Evolutionary conservation across 257 asterid species (phyloP).

Genomic region (Nicotiana sylvestris): DNA sequence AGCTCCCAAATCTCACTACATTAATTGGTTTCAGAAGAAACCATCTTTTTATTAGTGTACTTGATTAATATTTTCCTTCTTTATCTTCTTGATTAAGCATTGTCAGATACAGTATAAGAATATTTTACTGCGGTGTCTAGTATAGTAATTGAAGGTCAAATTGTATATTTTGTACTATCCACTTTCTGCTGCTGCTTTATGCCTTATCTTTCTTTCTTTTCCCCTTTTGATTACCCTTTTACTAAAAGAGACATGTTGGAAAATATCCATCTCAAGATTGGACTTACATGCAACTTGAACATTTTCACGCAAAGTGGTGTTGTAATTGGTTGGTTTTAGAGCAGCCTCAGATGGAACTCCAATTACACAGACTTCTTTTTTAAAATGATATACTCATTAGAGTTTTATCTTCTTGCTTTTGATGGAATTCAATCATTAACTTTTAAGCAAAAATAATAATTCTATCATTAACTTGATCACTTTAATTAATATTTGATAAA

Average conservation of each 20-base stretch:
- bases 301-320: not conserved
- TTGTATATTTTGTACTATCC: not conserved
- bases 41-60: not conserved
- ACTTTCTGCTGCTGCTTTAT: not conserved
- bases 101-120: not conserved
- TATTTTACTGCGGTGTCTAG: not conserved
- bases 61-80: not conserved
- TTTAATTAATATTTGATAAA: not conserved
- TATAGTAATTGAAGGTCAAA: not conserved
- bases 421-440: not conserved
- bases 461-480: not conserved
- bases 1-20: not conserved
- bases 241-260: not conserved
- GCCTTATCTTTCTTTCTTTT: not conserved
- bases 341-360: conserved; percentile 18
- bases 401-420: not conserved
- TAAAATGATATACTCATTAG: not conserved
- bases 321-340: conserved; percentile 1
- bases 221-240: not conserved
- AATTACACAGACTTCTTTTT: not conserved
- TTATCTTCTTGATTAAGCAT: not conserved
- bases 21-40: not conserved
- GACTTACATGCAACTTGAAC: too few species aligned
- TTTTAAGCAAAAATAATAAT: too few species aligned
- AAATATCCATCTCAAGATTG: not conserved